Evolutionary conservation across 768 basidiomycete species (phyloP).

Genomic region (Chlorophyllum brunneum): DNA sequence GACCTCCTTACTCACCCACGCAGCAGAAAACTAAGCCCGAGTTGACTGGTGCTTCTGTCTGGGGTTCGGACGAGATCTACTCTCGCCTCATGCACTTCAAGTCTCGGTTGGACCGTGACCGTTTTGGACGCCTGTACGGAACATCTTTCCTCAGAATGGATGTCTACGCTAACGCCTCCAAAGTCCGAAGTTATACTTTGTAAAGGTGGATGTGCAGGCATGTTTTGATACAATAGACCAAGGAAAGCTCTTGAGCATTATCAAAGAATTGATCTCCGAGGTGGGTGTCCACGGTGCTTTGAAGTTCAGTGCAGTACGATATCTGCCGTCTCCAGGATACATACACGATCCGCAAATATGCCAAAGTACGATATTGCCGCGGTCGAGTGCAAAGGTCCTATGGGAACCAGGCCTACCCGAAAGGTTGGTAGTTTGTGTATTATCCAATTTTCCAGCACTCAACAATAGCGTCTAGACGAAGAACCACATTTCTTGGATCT

Average conservation of each 20-base stretch:
- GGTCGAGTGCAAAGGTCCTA: conserved; percentile 57
- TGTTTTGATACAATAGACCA: conserved; percentile 98
- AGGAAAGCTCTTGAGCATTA: conserved; percentile 72
- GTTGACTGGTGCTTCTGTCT: conserved; percentile 77
- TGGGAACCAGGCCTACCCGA: conserved; percentile 59
- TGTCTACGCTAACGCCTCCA: neutral
- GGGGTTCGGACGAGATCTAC: conserved; percentile 82
- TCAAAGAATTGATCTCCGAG: conserved; percentile 70
- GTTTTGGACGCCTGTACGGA: conserved; percentile 47
- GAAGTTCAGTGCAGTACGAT: neutral
- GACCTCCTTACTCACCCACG: neutral
- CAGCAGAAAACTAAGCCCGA: conserved; percentile 58
- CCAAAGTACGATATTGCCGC: conserved; percentile 53
- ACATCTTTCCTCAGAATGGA: neutral
- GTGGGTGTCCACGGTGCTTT: conserved; percentile 31
- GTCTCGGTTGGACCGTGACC: conserved; percentile 35
- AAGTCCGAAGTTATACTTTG: conserved; percentile 90
- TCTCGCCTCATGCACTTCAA: conserved; percentile 70
- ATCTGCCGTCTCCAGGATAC: conserved; percentile 43
- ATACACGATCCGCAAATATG: conserved; percentile 71
- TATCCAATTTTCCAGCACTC: neutral
- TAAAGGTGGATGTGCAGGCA: conserved; percentile 93
- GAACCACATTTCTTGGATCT: conserved; percentile 68
- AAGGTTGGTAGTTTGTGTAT: conserved; percentile 39
- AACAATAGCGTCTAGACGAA: conserved; percentile 51